Conservation (phyloP, 441 rosid species). For the Hura crepitans region DNA sequence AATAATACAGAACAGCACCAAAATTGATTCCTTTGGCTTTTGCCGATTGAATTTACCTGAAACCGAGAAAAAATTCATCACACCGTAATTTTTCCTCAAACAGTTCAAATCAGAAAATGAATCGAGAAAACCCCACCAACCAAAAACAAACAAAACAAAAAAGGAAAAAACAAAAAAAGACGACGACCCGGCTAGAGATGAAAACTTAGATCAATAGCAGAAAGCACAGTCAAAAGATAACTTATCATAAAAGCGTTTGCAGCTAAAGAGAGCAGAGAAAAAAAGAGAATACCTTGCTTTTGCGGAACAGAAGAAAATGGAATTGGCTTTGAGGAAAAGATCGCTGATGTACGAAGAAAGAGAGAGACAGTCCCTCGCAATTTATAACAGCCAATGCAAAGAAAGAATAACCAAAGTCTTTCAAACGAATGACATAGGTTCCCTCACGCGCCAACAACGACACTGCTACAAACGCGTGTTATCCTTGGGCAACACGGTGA, state of each 20-base stretch:
- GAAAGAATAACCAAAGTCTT: no score
- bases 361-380: background rate
- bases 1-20: background rate
- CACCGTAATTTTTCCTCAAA: background rate
- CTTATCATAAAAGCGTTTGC: no score
- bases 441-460: no score
- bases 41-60: slow-evolving; percentile 14
- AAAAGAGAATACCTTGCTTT: slow-evolving; percentile 3
- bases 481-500: no score
- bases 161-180: no score
- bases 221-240: no score
- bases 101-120: slow-evolving; percentile 8
- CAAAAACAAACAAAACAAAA: no score
- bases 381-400: background rate
- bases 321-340: background rate
- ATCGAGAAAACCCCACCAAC: background rate
- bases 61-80: slow-evolving; percentile 6
- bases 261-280: background rate
- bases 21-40: background rate
- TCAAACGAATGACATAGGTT: no score
- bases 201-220: background rate
- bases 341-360: background rate
- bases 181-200: no score
- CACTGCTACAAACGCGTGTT: no score
- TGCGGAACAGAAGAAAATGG: background rate